These are phyloP conservation scores for Eimeria sp. DNA, from an alignment of 169 alveolate species.

Conservation along the genomic window DNA sequence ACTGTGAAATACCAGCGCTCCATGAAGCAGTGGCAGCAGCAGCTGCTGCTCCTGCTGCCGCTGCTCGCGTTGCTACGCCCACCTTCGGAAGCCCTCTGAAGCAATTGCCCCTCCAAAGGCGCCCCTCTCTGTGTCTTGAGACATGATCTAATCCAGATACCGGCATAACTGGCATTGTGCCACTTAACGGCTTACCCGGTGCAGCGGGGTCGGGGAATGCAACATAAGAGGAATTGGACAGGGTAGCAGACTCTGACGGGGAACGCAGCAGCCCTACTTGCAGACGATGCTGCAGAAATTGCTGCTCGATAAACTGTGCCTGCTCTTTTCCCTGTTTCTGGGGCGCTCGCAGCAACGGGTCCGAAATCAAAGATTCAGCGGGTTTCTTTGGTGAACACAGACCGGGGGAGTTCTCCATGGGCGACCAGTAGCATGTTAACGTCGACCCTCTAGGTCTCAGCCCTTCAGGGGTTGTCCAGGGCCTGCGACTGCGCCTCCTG, in stretches of 20 bases:
- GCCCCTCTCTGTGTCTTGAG: not conserved
- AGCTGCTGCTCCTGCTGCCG: conserved; percentile 64
- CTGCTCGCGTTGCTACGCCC: conserved; percentile 36
- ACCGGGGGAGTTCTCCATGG: not conserved
- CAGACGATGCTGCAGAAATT: conserved; percentile 2
- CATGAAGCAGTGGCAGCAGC: conserved; percentile 74
- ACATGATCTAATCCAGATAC: not conserved
- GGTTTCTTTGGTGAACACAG: not conserved
- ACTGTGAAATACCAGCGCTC: conserved; percentile 29
- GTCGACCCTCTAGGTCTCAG: not conserved
- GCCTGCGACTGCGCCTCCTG: not conserved
- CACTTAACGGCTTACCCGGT: not conserved
- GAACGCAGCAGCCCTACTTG: not conserved
- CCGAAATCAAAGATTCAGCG: not conserved
- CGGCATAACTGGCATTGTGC: not conserved
- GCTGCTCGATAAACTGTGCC: conserved; percentile 17
- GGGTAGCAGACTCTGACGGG: not conserved
- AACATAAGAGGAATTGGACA: not conserved
- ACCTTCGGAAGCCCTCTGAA: not conserved
- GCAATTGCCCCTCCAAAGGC: not conserved
- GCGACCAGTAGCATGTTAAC: not conserved
- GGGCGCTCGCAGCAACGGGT: conserved; percentile 4
- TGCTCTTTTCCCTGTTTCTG: not conserved
- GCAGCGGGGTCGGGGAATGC: not conserved
- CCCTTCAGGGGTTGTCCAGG: conserved; percentile 31